Evolutionary conservation across 371 early-diverging fungal genomes (phyloP).

Genomic region (Rhizopus delemar): DNA sequence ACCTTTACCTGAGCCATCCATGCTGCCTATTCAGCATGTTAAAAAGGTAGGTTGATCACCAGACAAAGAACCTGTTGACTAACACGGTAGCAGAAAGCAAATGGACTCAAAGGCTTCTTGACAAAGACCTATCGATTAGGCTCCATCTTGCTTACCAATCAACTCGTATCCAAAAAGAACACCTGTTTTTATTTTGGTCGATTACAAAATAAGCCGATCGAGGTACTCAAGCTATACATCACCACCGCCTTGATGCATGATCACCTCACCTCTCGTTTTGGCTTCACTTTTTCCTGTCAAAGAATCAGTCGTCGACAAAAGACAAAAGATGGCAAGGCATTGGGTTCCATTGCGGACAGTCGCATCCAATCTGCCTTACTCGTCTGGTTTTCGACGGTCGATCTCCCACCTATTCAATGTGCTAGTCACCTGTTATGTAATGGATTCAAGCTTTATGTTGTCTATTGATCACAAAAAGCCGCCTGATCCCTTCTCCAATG

Average conservation of each 20-base stretch:
- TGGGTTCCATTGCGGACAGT: not conserved
- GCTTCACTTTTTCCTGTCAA: not conserved
- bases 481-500: too few species aligned
- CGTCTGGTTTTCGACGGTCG: not conserved
- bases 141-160: not conserved
- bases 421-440: not conserved
- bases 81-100: not conserved
- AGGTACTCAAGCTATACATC: not conserved
- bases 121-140: not conserved
- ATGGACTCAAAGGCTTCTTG: not conserved
- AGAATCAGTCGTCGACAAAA: not conserved
- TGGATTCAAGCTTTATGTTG: not conserved
- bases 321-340: not conserved
- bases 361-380: not conserved
- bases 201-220: not conserved
- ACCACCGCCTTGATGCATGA: not conserved
- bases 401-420: not conserved
- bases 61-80: not conserved
- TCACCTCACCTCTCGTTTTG: not conserved
- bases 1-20: not conserved
- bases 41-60: not conserved
- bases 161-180: not conserved
- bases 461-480: not conserved
- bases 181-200: not conserved
- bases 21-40: not conserved